These are phyloP conservation scores for Skeletonema marinoi DNA, from an alignment of 108 stramenopile genomes.

Conservation along the genomic window DNA sequence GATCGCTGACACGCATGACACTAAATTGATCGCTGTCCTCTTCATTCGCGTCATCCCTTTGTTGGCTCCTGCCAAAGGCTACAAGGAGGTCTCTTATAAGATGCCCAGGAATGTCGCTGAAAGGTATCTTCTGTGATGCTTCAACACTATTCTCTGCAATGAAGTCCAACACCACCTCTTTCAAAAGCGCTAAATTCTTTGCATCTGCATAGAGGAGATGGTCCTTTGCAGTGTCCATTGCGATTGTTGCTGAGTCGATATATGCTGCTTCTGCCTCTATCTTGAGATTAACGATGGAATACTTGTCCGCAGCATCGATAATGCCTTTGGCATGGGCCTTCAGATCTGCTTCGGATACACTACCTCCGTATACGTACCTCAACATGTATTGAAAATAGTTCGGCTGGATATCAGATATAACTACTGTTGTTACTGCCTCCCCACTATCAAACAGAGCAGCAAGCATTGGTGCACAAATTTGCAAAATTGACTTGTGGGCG, in stretches of 20 bases:
- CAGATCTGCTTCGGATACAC: conserved; percentile 1
- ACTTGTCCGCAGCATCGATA: conserved; percentile 19
- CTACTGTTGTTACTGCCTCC: neutral
- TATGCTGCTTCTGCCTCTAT: conserved; percentile 10
- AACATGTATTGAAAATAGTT: conserved; percentile 9
- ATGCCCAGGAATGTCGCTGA: neutral
- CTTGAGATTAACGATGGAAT: conserved; percentile 6
- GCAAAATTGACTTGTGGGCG: no score
- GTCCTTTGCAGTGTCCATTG: neutral
- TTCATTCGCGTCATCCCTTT: neutral
- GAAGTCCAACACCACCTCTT: conserved; percentile 18
- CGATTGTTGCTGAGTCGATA: neutral
- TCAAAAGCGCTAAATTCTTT: conserved; percentile 2
- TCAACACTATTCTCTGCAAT: conserved; percentile 6
- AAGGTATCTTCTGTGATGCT: neutral
- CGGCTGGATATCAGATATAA: conserved; percentile 15
- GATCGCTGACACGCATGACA: neutral
- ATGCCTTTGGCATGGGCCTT: conserved; percentile 3
- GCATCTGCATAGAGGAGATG: neutral
- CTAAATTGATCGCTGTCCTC: neutral
- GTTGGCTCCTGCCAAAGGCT: neutral
- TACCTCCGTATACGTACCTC: conserved; percentile 15
- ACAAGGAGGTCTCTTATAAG: neutral
- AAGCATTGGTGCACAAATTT: no score
- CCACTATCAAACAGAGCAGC: neutral